phyloP scores from a whole-genome alignment of 1,139 yeast species.

The Suhomyces atakaporum region DNA sequence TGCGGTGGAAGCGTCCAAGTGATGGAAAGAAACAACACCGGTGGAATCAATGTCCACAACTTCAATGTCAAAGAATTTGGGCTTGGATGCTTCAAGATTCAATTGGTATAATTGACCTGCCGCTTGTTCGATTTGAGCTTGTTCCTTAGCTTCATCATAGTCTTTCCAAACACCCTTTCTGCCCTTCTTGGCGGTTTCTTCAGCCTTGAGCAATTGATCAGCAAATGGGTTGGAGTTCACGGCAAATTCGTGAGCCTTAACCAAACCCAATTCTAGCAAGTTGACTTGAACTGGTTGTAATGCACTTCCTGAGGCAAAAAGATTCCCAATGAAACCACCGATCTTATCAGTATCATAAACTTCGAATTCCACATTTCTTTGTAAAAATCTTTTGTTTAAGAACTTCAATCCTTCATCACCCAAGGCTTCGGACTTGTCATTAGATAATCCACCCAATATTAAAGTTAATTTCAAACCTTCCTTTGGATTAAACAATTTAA shows the following conservation, averaged over 20 bases:
- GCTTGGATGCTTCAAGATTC: constrained; percentile 34
- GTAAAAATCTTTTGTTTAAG: constrained; percentile 59
- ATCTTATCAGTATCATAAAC: constrained; percentile 71
- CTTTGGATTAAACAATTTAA: constrained; percentile 66
- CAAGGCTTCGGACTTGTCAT: constrained; percentile 44
- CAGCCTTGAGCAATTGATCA: constrained; percentile 58
- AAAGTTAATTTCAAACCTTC: constrained; percentile 71
- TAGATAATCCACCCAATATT: constrained; percentile 74
- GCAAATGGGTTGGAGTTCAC: constrained; percentile 59
- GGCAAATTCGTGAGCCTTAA: constrained; percentile 65
- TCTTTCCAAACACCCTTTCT: constrained; percentile 69
- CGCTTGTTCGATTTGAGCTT: constrained; percentile 27
- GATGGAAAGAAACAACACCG: constrained; percentile 60
- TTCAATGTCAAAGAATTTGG: constrained; percentile 61
- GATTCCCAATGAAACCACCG: constrained; percentile 79
- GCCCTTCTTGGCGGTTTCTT: constrained; percentile 56
- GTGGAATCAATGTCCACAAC: constrained; percentile 53
- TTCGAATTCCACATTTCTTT: constrained; percentile 71
- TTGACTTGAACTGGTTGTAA: constrained; percentile 58
- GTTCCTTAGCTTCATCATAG: constrained; percentile 44
- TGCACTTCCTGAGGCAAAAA: constrained; percentile 52
- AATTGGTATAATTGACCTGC: constrained; percentile 23
- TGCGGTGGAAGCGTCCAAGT: constrained; percentile 37
- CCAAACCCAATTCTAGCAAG: constrained; percentile 67
- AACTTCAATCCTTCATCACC: constrained; percentile 58